Percentiles rank a stretch among this genome's conserved stretches.
Evolutionary conservation across 495 filamentous ascomycete genomes (phyloP).

Genomic region (Cenococcum geophilum): DNA sequence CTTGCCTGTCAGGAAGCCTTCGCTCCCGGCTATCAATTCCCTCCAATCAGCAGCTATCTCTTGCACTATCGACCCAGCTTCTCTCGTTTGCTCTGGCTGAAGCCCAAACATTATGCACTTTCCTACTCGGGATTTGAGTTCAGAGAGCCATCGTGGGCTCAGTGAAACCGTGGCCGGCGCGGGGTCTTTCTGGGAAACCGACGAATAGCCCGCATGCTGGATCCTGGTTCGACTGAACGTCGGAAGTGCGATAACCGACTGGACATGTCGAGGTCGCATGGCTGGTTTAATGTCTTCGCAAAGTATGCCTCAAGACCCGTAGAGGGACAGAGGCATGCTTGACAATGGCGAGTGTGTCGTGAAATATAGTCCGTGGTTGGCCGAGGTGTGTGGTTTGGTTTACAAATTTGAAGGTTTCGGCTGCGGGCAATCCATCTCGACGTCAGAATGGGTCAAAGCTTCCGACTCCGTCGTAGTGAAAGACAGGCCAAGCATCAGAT

Average conservation of each 20-base stretch:
- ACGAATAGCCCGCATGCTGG: slow-evolving; percentile 11
- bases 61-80: slow-evolving; percentile 56
- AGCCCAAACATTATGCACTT: slow-evolving; percentile 79
- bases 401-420: not conserved
- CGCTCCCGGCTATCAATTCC: slow-evolving; percentile 64
- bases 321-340: not conserved
- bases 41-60: slow-evolving; percentile 70
- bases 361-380: not conserved
- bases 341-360: not conserved
- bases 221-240: not conserved
- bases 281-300: not conserved
- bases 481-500: not conserved
- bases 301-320: not conserved
- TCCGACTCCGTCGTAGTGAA: not conserved
- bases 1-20: slow-evolving; percentile 71
- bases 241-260: not conserved
- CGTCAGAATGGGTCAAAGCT: slow-evolving; percentile 1
- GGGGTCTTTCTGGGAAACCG: slow-evolving; percentile 4
- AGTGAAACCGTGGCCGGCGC: slow-evolving; percentile 25
- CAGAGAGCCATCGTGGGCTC: slow-evolving; percentile 64
- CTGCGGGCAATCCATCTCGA: not conserved
- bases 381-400: not conserved
- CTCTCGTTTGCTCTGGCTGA: slow-evolving; percentile 50
- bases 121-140: slow-evolving; percentile 67
- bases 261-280: not conserved